phyloP scores from a whole-genome alignment of 768 basidiomycete species.

The Boletus rubropictus region DNA sequence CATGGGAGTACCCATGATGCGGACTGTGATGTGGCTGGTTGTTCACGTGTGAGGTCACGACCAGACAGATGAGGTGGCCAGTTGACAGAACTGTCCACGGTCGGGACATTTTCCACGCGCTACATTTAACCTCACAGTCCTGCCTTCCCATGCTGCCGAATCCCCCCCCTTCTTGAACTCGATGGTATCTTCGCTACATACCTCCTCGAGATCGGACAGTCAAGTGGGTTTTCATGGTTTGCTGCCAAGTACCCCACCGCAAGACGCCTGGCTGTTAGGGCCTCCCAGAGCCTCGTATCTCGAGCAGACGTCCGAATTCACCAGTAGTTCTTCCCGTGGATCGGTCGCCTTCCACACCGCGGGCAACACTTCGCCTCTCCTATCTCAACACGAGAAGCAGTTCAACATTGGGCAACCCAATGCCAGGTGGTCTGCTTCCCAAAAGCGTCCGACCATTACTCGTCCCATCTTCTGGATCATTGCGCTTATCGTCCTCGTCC shows the following conservation, averaged over 20 bases:
- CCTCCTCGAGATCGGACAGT: constrained; percentile 19
- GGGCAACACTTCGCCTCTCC: constrained; percentile 22
- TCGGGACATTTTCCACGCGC: neutral
- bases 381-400: constrained; percentile 17
- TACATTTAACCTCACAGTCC: neutral
- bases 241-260: constrained; percentile 8
- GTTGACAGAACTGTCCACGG: neutral
- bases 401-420: neutral
- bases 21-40: neutral
- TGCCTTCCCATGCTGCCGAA: neutral
- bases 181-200: constrained; percentile 4
- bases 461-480: constrained; percentile 28
- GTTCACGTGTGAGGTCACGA: constrained; percentile 8
- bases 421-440: neutral
- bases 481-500: constrained; percentile 23
- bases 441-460: constrained; percentile 15
- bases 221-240: constrained; percentile 10
- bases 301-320: constrained; percentile 17
- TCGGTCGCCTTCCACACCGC: constrained; percentile 18
- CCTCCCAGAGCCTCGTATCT: constrained; percentile 27
- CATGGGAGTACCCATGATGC: neutral
- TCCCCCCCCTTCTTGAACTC: neutral
- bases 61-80: neutral
- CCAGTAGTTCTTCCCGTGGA: constrained; percentile 17
- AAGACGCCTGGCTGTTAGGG: neutral